Evolutionary conservation across 306 rosid genomes (phyloP).

Genomic region (Betula pendula): DNA sequence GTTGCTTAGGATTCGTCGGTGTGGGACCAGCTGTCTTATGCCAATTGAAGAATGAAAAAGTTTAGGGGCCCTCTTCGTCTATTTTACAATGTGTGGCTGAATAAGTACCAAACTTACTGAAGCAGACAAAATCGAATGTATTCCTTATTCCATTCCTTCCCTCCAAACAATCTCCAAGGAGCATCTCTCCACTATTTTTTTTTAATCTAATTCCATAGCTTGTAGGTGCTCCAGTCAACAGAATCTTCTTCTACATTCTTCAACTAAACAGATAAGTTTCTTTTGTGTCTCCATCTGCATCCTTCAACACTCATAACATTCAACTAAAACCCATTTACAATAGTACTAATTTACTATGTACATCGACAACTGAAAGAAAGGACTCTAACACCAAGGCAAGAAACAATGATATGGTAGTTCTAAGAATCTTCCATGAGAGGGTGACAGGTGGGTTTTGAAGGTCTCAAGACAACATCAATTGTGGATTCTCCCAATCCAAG

Average conservation of each 20-base stretch:
- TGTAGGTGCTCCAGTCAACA: constrained; percentile 60
- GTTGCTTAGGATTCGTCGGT: constrained; percentile 46
- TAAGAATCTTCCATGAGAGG: constrained; percentile 55
- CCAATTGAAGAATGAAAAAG: constrained; percentile 50
- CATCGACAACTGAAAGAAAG: constrained; percentile 32
- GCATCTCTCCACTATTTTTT: constrained; percentile 47
- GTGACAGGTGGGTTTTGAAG: constrained; percentile 39
- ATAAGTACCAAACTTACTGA: constrained; percentile 91
- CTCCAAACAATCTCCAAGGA: constrained; percentile 54
- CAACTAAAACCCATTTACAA: constrained; percentile 18
- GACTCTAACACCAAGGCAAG: constrained; percentile 30
- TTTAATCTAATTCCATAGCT: constrained; percentile 31
- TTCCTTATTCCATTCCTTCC: constrained; percentile 81
- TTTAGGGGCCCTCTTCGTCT: constrained; percentile 40
- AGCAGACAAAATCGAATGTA: constrained; percentile 80
- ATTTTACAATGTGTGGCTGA: constrained; percentile 54
- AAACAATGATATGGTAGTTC: constrained; percentile 34
- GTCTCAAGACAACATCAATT: constrained; percentile 54
- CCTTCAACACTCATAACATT: constrained; percentile 27
- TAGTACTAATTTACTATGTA: constrained; percentile 25
- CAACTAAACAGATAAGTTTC: constrained; percentile 37
- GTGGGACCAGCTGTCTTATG: constrained; percentile 40
- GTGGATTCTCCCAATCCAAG: constrained; percentile 53
- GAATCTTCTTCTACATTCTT: constrained; percentile 57
- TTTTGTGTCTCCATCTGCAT: constrained; percentile 43